A percentile compares a stretch with the other conserved stretches of the same genome.
phyloP scores from a whole-genome alignment of 106 monocot genomes.

The Gastrodia elata region DNA sequence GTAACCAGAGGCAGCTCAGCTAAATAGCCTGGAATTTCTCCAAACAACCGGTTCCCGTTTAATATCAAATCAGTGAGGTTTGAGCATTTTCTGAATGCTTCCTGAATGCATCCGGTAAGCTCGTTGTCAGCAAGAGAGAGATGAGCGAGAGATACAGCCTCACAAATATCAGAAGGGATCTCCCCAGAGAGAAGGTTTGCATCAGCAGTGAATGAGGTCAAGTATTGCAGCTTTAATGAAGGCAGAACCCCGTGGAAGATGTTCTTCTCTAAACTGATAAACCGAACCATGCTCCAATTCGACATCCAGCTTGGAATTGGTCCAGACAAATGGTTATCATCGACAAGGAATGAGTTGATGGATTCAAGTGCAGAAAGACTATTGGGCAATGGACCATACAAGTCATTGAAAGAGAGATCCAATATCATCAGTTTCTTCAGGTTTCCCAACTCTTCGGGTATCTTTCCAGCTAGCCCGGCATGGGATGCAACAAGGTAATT shows the following conservation, averaged over 20 bases:
- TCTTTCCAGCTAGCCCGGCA: slow-evolving; percentile 59
- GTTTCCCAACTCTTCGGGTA: slow-evolving; percentile 53
- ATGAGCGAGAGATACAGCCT: slow-evolving; percentile 31
- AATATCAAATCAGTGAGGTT: slow-evolving; percentile 62
- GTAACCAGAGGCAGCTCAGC: slow-evolving; percentile 64
- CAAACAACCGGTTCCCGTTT: slow-evolving; percentile 50
- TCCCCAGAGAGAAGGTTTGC: slow-evolving; percentile 70
- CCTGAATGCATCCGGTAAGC: slow-evolving; percentile 50
- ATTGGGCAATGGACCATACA: slow-evolving; percentile 66
- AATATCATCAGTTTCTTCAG: slow-evolving; percentile 54
- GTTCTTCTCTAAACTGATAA: slow-evolving; percentile 60
- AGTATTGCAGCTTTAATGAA: slow-evolving; percentile 31
- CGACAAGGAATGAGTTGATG: slow-evolving; percentile 55
- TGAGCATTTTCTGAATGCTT: slow-evolving; percentile 48
- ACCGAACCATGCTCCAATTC: slow-evolving; percentile 48
- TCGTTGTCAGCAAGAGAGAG: slow-evolving; percentile 63
- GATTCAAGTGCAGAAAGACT: slow-evolving; percentile 36
- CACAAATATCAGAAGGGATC: slow-evolving; percentile 61
- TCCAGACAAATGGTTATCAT: slow-evolving; percentile 70
- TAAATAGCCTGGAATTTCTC: slow-evolving; percentile 71
- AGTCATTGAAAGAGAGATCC: slow-evolving; percentile 74
- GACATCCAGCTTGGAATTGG: slow-evolving; percentile 56
- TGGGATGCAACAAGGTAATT: slow-evolving; percentile 45
- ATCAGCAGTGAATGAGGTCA: slow-evolving; percentile 68
- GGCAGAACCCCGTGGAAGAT: slow-evolving; percentile 59